phyloP scores from a whole-genome alignment of 106 monocot genomes.

The Ottelia alismoides region DNA sequence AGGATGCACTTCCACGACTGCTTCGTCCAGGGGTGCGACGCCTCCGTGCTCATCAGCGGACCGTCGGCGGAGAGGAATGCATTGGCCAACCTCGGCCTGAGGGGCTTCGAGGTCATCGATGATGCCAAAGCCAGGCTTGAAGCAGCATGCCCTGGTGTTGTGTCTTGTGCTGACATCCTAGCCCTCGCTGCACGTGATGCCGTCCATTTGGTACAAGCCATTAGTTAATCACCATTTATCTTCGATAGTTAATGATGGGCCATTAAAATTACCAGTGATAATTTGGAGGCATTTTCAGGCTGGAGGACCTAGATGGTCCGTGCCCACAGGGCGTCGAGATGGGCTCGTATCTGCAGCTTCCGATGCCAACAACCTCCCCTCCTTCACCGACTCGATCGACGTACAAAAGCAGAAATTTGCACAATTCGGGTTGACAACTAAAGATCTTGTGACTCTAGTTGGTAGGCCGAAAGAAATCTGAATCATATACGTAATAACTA shows the following conservation, averaged over 20 bases:
- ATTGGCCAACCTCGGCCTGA: constrained; percentile 24
- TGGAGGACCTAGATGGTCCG: constrained; percentile 3
- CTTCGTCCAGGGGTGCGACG: constrained; percentile 50
- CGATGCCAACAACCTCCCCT: constrained; percentile 5
- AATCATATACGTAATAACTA: not conserved
- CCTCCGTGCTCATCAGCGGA: constrained; percentile 40
- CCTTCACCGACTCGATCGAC: constrained; percentile 8
- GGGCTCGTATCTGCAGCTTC: constrained; percentile 12
- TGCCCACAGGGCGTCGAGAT: constrained; percentile 12
- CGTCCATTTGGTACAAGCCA: constrained; percentile 22
- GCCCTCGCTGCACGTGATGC: constrained; percentile 44
- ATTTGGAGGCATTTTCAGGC: not conserved
- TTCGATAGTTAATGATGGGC: not conserved
- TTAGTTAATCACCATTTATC: no score
- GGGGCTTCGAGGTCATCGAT: constrained; percentile 38
- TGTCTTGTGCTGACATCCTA: constrained; percentile 63
- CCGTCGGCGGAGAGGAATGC: constrained; percentile 38
- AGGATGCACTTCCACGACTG: constrained; percentile 26
- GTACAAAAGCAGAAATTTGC: constrained; percentile 6
- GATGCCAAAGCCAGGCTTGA: constrained; percentile 36
- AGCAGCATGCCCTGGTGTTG: constrained; percentile 30
- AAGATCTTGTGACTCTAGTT: constrained; percentile 6
- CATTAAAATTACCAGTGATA: not conserved
- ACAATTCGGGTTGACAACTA: constrained; percentile 3
- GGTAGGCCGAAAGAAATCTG: not conserved